These are phyloP conservation scores for Whalleya microplaca DNA, from an alignment of 2,329 filamentous ascomycete genomes.

Conservation along the genomic window DNA sequence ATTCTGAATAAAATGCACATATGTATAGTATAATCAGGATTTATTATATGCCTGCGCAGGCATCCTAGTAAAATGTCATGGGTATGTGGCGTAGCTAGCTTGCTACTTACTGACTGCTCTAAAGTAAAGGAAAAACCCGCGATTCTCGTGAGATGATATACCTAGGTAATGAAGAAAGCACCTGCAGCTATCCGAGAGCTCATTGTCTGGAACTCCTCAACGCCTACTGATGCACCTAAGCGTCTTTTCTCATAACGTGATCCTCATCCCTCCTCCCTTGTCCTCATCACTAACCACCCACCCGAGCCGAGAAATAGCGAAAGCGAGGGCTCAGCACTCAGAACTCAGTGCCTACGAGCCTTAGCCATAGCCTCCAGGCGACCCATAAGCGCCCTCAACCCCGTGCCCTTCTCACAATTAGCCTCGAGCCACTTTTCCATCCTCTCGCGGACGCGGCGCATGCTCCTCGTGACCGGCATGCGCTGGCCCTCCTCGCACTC, in stretches of 20 bases:
- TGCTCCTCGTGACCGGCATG: conserved; percentile 74
- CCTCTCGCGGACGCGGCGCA: conserved; percentile 69
- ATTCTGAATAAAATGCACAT: conserved; percentile 22
- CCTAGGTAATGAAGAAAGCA: no score
- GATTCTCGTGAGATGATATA: no score
- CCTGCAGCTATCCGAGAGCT: neutral
- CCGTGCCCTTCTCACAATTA: conserved; percentile 80
- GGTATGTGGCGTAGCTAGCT: no score
- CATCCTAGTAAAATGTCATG: no score
- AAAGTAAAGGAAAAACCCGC: no score
- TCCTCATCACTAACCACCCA: no score
- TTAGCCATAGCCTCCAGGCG: conserved; percentile 58
- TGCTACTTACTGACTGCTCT: no score
- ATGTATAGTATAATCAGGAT: no score
- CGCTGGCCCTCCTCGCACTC: conserved; percentile 65
- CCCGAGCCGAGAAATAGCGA: neutral
- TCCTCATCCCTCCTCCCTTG: neutral
- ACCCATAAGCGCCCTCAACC: conserved; percentile 71
- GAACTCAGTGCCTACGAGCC: conserved; percentile 12
- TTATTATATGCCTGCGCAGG: no score
- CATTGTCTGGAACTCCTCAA: neutral
- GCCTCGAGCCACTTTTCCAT: conserved; percentile 85
- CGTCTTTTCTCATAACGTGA: neutral
- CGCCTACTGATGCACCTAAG: neutral
- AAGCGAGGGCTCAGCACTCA: neutral